Base-by-base conservation (phyloP, 2,329 filamentous ascomycete species). In the Cercospora berteroae region DNA sequence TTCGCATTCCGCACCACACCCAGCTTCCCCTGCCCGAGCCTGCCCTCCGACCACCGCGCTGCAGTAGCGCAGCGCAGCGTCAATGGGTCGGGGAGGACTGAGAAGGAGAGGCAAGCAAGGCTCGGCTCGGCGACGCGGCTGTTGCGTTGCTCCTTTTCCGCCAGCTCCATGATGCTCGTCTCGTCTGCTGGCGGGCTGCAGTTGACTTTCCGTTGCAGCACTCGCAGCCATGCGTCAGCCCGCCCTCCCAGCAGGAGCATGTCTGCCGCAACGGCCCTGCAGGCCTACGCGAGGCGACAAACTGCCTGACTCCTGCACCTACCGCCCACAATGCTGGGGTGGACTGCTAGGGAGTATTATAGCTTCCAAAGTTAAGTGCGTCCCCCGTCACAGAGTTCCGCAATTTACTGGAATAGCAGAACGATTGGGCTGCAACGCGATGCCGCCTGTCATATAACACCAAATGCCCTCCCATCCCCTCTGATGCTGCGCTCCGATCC, bases 291-390 rank as follows among this genome's bases (percentile, higher is more conserved):
- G 68, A 68, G 65, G 44, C 63, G 65, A 60, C 64, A 67, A 68
- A 65, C 66, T 66, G 69, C 69, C 60, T 70, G 70, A 71, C 70
- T 71, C 68, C 66, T 70, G 68, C 60, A 65, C 62, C 65, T 65
- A 69, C 62, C 68, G 68, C 63, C 64, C 66, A 63, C 64, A 52
- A 59, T 63, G 60, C 70, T 66, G 63, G 69, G 68, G 68, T 70
- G n/a, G 60, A 64, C 57, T 67, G 67, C 68, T 67, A 64, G 68
- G 67, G 33, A 61, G 52, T 68, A 64, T 65, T 69, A 66, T 69
- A 65, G 56, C 63, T 60, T 60, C 56, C 65, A 68, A 71, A 65
- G 66, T 68, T 69, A 69, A 71, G 65, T 67, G 60, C 52, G 33
- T 62, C 60, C 64, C 48, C 66, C 63, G 64, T 63, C 62, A 42